Evolutionary conservation across 2,329 filamentous ascomycete genomes (phyloP).

Genomic region (Cytospora mali): DNA sequence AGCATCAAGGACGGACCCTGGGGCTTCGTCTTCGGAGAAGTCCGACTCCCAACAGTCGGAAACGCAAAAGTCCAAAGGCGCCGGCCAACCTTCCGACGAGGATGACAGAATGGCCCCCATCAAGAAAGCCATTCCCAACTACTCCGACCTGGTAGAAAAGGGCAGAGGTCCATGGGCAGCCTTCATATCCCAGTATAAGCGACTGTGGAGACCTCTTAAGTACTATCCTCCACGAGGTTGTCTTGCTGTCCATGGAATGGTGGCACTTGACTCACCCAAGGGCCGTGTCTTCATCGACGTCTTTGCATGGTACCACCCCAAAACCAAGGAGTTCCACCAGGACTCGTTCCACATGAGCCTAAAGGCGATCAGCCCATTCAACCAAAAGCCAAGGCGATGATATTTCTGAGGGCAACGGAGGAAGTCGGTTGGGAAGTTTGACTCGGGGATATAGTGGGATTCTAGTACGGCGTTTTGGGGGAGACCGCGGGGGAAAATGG

Average conservation of each 20-base stretch:
- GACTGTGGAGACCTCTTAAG: constrained; percentile 47
- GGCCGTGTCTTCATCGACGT: constrained; percentile 55
- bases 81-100: not conserved
- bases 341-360: constrained; percentile 43
- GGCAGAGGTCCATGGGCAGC: constrained; percentile 40
- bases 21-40: not conserved
- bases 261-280: constrained; percentile 53
- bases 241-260: constrained; percentile 55
- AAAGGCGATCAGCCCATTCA: constrained; percentile 33
- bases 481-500: not conserved
- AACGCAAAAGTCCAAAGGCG: not conserved
- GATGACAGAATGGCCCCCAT: constrained; percentile 17
- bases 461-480: constrained; percentile 13
- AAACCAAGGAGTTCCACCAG: constrained; percentile 49
- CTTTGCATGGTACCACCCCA: constrained; percentile 58
- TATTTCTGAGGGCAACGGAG: not conserved
- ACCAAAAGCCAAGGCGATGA: constrained; percentile 23
- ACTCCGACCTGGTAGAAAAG: constrained; percentile 33
- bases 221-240: constrained; percentile 53
- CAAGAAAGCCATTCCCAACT: constrained; percentile 31
- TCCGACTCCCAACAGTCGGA: constrained; percentile 1
- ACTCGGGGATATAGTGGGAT: not conserved
- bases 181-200: constrained; percentile 38
- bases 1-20: constrained; percentile 9
- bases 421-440: not conserved